Percentiles rank a stretch among this genome's conserved stretches.
These are phyloP conservation scores for Globisporangium nunn DNA, from an alignment of 352 stramenopile species.

Conservation along the genomic window DNA sequence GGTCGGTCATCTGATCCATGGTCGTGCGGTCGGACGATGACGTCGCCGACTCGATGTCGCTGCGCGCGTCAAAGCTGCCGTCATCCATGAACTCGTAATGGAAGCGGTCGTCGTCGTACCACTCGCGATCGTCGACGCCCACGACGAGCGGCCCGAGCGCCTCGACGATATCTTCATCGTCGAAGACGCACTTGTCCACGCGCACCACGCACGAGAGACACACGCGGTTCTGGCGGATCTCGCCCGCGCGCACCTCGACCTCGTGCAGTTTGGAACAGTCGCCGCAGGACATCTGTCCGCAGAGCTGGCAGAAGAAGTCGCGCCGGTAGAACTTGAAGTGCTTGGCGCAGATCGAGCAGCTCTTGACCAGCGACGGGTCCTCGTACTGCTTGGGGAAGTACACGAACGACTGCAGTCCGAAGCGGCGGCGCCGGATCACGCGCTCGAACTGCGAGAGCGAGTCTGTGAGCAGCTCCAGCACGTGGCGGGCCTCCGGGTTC, in stretches of 20 bases:
- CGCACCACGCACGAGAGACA: slow-evolving; percentile 38
- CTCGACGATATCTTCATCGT: slow-evolving; percentile 36
- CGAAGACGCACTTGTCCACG: slow-evolving; percentile 35
- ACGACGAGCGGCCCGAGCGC: slow-evolving; percentile 40
- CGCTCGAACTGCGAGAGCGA: slow-evolving; percentile 55
- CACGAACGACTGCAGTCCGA: slow-evolving; percentile 64
- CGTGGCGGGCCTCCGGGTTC: slow-evolving; percentile 53
- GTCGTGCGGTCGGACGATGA: slow-evolving; percentile 1
- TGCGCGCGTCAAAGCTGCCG: slow-evolving; percentile 22
- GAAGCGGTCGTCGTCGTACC: slow-evolving; percentile 21
- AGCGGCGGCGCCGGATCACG: slow-evolving; percentile 56
- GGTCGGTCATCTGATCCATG: slow-evolving; percentile 22
- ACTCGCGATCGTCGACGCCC: slow-evolving; percentile 28
- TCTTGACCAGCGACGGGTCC: slow-evolving; percentile 15
- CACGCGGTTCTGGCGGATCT: slow-evolving; percentile 32
- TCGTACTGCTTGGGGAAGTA: slow-evolving; percentile 45
- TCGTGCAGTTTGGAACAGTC: slow-evolving; percentile 41
- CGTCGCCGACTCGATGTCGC: background rate
- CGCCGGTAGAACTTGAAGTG: slow-evolving; percentile 35
- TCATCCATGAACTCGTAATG: slow-evolving; percentile 8
- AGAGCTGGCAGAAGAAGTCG: slow-evolving; percentile 49
- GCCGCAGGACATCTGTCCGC: slow-evolving; percentile 32
- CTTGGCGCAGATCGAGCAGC: slow-evolving; percentile 45
- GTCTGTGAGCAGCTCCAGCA: slow-evolving; percentile 46
- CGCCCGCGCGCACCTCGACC: slow-evolving; percentile 29